Evolutionary conservation across 2,329 filamentous ascomycete species (phyloP).

Genomic region (Huntiella savannae): DNA sequence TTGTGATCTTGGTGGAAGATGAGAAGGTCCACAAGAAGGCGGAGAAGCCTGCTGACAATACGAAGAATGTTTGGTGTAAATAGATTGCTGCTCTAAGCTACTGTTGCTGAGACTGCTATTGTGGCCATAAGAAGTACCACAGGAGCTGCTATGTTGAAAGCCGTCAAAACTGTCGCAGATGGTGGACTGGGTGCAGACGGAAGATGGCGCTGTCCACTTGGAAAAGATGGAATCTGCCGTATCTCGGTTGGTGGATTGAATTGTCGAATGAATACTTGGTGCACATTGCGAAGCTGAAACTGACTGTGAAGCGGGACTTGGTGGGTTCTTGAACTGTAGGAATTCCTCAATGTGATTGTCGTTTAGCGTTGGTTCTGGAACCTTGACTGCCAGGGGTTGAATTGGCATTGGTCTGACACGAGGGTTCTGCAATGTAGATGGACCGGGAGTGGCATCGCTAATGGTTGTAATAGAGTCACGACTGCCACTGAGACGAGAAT

Average conservation of each 20-base stretch:
- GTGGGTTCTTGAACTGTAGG: conserved; percentile 1
- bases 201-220: conserved; percentile 3
- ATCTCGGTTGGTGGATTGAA: neutral
- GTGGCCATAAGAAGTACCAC: neutral
- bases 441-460: conserved; percentile 3
- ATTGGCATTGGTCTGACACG: conserved; percentile 2
- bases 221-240: conserved; percentile 8
- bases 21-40: conserved; percentile 19
- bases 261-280: neutral
- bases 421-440: conserved; percentile 2
- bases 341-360: conserved; percentile 1
- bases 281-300: conserved; percentile 1
- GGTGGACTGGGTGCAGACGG: conserved; percentile 8
- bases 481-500: conserved; percentile 1
- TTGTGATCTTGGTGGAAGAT: conserved; percentile 21
- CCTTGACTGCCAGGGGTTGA: neutral
- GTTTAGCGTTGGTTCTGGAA: neutral
- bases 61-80: conserved; percentile 16
- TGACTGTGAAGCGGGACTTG: conserved; percentile 5
- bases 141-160: conserved; percentile 1
- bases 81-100: conserved; percentile 7
- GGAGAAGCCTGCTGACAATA: conserved; percentile 20
- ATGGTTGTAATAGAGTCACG: conserved; percentile 5
- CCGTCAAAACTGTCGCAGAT: conserved; percentile 2
- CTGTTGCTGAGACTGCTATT: neutral